These are phyloP conservation scores for Dianthus caryophyllus DNA, from an alignment of 148 eudicot genomes.

Conservation along the genomic window DNA sequence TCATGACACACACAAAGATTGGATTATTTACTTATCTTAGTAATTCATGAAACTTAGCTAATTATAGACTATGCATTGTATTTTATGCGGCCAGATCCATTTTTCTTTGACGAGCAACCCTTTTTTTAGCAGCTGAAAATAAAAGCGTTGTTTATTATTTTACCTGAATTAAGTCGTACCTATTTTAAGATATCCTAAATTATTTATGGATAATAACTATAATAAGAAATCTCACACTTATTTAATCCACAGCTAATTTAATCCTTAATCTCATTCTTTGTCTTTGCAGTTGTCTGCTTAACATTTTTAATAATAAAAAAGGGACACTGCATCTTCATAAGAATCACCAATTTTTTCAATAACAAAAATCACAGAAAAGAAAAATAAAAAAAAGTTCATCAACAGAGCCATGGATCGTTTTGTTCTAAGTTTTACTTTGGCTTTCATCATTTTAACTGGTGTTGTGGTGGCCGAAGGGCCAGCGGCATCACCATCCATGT, in stretches of 20 bases:
- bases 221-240: not conserved
- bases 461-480: not conserved
- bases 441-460: not conserved
- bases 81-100: too few relatives aligned
- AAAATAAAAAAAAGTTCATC: too few relatives aligned
- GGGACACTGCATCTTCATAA: slow-evolving; percentile 14
- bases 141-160: not conserved
- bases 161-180: not conserved
- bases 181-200: not conserved
- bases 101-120: too few relatives aligned
- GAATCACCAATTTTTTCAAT: not conserved
- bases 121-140: too few relatives aligned
- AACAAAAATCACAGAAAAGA: not conserved
- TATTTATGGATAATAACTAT: not conserved
- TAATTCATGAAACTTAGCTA: too few relatives aligned
- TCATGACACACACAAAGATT: too few relatives aligned
- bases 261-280: slow-evolving; percentile 8
- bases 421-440: not conserved
- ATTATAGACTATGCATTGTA: too few relatives aligned
- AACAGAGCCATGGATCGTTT: not conserved
- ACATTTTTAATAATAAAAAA: not conserved
- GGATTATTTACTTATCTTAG: too few relatives aligned
- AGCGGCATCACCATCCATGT: not conserved
- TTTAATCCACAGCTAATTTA: not conserved
- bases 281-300: slow-evolving; percentile 20